Evolutionary conservation across 2,329 filamentous ascomycete genomes (phyloP).

Genomic region (Fusarium ambrosium): DNA sequence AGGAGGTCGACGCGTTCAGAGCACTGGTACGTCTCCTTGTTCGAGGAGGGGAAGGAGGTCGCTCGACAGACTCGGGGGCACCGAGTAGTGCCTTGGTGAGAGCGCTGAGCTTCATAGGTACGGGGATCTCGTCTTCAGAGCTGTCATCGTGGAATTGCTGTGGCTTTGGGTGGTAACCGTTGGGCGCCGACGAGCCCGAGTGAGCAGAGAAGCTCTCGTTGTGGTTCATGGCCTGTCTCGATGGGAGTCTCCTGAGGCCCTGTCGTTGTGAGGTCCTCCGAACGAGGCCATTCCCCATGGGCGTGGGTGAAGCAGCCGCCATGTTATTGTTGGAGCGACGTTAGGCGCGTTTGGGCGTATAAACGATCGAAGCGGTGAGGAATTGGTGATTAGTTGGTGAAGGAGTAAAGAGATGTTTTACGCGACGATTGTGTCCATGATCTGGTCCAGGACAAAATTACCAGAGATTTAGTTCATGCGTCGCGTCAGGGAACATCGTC

Average conservation of each 20-base stretch:
- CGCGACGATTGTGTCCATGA: constrained; percentile 57
- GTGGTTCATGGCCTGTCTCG: constrained; percentile 60
- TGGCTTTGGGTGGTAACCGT: constrained; percentile 58
- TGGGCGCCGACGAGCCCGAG: constrained; percentile 44
- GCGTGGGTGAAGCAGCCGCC: constrained; percentile 69
- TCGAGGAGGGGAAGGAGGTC: constrained; percentile 60
- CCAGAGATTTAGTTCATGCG: constrained; percentile 54
- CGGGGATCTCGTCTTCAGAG: constrained; percentile 93
- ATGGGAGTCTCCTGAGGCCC: constrained; percentile 63
- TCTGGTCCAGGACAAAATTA: constrained; percentile 50
- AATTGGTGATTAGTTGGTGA: constrained; percentile 34
- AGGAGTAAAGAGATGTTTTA: constrained; percentile 53
- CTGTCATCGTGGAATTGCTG: constrained; percentile 77
- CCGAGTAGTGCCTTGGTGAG: constrained; percentile 88
- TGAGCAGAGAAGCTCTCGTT: constrained; percentile 60
- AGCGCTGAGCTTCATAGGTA: constrained; percentile 93
- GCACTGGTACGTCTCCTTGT: constrained; percentile 65
- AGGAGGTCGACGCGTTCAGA: constrained; percentile 60
- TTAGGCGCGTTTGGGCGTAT: constrained; percentile 36
- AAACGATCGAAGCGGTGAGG: constrained; percentile 29
- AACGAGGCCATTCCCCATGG: constrained; percentile 64
- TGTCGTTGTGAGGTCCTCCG: constrained; percentile 70
- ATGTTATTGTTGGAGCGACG: constrained; percentile 52
- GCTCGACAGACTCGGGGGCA: constrained; percentile 60
- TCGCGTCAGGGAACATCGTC: constrained; percentile 49